These are phyloP conservation scores for Fusarium sp. DNA, from an alignment of 2,329 filamentous ascomycete genomes.

Conservation along the genomic window DNA sequence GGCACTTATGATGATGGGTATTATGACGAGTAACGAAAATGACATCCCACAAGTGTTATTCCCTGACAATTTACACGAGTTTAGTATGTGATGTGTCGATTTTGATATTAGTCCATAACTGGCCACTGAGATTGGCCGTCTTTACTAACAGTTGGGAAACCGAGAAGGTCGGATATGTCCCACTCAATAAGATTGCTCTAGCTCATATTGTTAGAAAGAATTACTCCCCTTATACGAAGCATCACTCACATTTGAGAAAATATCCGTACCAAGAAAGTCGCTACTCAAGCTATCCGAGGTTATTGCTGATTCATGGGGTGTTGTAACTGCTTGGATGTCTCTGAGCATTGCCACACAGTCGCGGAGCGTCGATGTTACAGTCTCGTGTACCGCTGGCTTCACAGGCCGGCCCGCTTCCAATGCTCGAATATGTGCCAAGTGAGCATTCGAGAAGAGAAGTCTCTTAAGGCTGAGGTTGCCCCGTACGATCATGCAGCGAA, in stretches of 20 bases:
- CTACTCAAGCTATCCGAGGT: constrained; percentile 22
- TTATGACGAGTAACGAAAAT: constrained; percentile 55
- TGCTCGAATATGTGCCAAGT: constrained; percentile 38
- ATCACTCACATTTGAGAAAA: constrained; percentile 33
- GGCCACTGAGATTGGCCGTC: constrained; percentile 25
- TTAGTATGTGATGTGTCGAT: not conserved
- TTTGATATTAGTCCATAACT: not conserved
- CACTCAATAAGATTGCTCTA: constrained; percentile 40
- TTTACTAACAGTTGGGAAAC: constrained; percentile 21
- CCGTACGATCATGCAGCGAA: constrained; percentile 27
- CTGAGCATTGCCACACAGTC: constrained; percentile 32
- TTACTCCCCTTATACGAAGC: not conserved
- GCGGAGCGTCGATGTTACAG: constrained; percentile 30
- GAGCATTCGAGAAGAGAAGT: constrained; percentile 35
- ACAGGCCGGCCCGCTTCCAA: constrained; percentile 33
- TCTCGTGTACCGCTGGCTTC: constrained; percentile 38
- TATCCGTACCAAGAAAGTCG: constrained; percentile 29
- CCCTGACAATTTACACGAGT: not conserved
- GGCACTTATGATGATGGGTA: constrained; percentile 66
- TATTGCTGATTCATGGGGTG: constrained; percentile 30
- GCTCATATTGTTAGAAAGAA: constrained; percentile 4
- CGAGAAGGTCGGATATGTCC: constrained; percentile 41
- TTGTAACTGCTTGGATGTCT: constrained; percentile 13
- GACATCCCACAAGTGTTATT: not conserved
- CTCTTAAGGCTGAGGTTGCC: constrained; percentile 41